Base-by-base conservation (phyloP, 805 yeast species). In the Metschnikowia hibisci region DNA sequence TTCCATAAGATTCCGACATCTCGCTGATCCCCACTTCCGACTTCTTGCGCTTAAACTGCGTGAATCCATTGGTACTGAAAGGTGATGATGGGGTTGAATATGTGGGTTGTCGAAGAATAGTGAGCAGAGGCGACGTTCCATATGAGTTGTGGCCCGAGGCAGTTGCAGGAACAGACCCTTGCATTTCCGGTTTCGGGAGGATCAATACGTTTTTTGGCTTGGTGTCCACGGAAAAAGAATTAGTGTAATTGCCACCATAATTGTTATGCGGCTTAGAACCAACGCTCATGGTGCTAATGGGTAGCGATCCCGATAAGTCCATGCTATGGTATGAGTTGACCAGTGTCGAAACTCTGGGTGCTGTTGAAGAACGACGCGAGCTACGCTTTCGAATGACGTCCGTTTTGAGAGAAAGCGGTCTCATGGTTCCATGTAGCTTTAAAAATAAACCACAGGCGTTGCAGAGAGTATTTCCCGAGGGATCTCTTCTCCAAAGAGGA, bases 371-470 rank as follows among this genome's bases (percentile, higher is more conserved):
- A 4, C 55, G 41, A 35, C 77, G 74, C 3, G 80, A 73, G 45
- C 71, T 71, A 52, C 84, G 62, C 58, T 79, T 80, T 44, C 76
- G 78, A 40, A 80, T 80, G 10, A 76, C 74, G 49, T 77, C 82
- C 0, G 80, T 77, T 46, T 77, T 77, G 43, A 77, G 62, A 18
- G 81, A 73, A 18, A 80, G 61, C 1, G 84, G 84, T 40, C 84
- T 61, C 57, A 77, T 77, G 3, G 83, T 76, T 13, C 84, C 84
- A 53, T 80, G 84, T 14, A 80, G 60, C 53, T 79, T 79, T 42
- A 74, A 69, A 54, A 79, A 80, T 16, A 80, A 62, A 0, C 84
- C 84, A 63, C 84, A 80, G 0, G 84, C 84, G 54, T 80, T 80
- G 56, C 84, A 80, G 4, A 80, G 63, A 3, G 84, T 78, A 47